Evolutionary conservation across 139 green algal genomes (phyloP).

Genomic region (Closterium sp.): DNA sequence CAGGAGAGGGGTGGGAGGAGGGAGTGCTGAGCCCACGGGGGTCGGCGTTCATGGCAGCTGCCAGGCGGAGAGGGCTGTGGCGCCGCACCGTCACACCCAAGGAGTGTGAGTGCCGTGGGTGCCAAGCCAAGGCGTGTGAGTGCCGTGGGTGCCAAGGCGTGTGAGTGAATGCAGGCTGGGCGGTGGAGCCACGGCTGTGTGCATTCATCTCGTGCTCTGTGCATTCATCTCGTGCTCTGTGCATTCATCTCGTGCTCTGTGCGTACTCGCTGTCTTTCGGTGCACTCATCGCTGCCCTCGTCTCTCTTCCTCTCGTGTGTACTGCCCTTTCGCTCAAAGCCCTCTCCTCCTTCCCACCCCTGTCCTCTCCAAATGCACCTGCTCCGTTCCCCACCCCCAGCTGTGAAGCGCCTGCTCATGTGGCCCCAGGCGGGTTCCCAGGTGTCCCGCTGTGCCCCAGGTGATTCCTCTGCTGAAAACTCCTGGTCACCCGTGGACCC

Average conservation of each 20-base stretch:
- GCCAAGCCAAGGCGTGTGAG: no score
- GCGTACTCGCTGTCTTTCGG: no score
- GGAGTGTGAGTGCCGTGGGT: no score
- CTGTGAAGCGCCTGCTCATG: conserved; percentile 6
- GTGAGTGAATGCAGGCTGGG: no score
- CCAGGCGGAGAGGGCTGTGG: neutral
- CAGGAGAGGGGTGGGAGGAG: no score
- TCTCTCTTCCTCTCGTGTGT: neutral
- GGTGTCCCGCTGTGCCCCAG: neutral
- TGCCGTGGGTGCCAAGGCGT: neutral
- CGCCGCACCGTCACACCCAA: neutral
- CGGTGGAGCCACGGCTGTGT: neutral
- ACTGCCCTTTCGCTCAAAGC: neutral
- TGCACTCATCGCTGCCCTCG: no score
- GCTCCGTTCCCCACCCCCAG: neutral
- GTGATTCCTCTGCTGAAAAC: neutral
- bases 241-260: no score
- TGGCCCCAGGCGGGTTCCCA: neutral
- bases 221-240: no score
- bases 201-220: no score
- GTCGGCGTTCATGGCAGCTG: no score
- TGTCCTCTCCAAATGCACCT: neutral
- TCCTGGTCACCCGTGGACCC: neutral
- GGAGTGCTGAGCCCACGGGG: no score
- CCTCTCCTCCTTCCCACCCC: neutral